Conservation (phyloP, 129 eudicot genomes). For the Flaveria trinervia region DNA sequence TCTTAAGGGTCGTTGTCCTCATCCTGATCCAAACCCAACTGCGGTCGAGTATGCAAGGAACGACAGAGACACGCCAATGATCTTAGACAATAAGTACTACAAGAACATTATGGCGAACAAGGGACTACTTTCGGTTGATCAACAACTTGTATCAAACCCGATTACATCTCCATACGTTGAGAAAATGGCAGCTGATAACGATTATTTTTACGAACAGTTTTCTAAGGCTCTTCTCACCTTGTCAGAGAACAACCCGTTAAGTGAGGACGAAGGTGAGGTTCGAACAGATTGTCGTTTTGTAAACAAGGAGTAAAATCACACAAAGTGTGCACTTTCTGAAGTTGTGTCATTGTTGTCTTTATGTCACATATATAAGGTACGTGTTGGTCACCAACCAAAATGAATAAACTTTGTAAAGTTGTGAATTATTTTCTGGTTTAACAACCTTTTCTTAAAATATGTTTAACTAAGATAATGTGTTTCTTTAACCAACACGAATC, state of each 20-base stretch:
- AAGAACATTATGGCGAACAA: constrained; percentile 60
- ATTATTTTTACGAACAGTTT: constrained; percentile 64
- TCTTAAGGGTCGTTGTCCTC: constrained; percentile 74
- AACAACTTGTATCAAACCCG: constrained; percentile 61
- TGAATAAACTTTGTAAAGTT: constrained; percentile 31
- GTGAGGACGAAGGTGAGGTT: constrained; percentile 64
- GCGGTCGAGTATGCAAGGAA: constrained; percentile 65
- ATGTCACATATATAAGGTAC: constrained; percentile 19
- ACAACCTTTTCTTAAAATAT: background rate
- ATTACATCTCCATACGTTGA: constrained; percentile 59
- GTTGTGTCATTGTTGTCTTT: constrained; percentile 10
- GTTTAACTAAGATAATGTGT: constrained; percentile 14
- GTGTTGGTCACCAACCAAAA: constrained; percentile 22
- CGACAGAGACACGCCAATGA: constrained; percentile 73
- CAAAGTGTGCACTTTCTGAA: constrained; percentile 13
- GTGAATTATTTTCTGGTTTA: constrained; percentile 13
- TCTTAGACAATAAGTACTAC: constrained; percentile 76
- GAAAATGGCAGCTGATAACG: constrained; percentile 74
- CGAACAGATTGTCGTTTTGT: constrained; percentile 78
- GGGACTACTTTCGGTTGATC: constrained; percentile 64
- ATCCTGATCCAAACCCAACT: constrained; percentile 58
- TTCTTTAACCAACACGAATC: background rate
- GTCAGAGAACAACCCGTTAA: constrained; percentile 82
- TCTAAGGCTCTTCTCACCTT: constrained; percentile 57
- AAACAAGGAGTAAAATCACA: constrained; percentile 32